Evolutionary conservation across 345 rosid genomes (phyloP).

Genomic region (Eutrema japonicum): DNA sequence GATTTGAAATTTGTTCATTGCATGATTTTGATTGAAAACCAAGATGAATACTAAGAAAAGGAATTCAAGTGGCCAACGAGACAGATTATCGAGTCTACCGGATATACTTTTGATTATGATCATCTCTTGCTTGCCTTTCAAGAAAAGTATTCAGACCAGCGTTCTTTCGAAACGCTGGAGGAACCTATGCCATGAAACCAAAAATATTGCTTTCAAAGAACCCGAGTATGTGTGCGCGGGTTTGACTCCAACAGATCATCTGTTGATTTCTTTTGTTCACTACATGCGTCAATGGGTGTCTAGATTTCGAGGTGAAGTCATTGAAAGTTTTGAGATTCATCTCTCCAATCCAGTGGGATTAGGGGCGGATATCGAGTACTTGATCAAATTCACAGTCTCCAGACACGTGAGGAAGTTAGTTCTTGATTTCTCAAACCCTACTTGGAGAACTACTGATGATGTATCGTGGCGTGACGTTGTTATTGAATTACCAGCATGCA

Average conservation of each 20-base stretch:
- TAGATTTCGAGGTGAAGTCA: neutral
- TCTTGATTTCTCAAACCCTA: slow-evolving; percentile 51
- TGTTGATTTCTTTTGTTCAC: slow-evolving; percentile 11
- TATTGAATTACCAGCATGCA: slow-evolving; percentile 36
- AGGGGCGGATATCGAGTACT: neutral
- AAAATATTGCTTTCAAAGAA: slow-evolving; percentile 42
- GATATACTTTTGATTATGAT: neutral
- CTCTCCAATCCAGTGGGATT: slow-evolving; percentile 39
- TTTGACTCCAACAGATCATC: slow-evolving; percentile 19
- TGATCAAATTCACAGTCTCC: slow-evolving; percentile 36
- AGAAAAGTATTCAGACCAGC: slow-evolving; percentile 44
- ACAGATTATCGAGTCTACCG: too few relatives aligned
- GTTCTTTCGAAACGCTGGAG: slow-evolving; percentile 46
- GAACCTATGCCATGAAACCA: slow-evolving; percentile 34
- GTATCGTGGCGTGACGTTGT: neutral
- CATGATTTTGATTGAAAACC: too few relatives aligned
- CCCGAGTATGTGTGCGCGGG: slow-evolving; percentile 30
- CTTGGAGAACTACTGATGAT: slow-evolving; percentile 9
- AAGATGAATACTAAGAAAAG: too few relatives aligned
- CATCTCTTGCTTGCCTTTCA: slow-evolving; percentile 48
- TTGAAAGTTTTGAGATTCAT: slow-evolving; percentile 35
- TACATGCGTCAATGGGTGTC: slow-evolving; percentile 35
- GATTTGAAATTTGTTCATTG: too few relatives aligned
- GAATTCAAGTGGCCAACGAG: too few relatives aligned
- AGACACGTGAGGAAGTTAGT: slow-evolving; percentile 30